A percentile compares a stretch with the other conserved stretches of the same genome.
These are phyloP conservation scores for Combretum micranthum DNA, from an alignment of 345 rosid genomes.

Conservation along the genomic window DNA sequence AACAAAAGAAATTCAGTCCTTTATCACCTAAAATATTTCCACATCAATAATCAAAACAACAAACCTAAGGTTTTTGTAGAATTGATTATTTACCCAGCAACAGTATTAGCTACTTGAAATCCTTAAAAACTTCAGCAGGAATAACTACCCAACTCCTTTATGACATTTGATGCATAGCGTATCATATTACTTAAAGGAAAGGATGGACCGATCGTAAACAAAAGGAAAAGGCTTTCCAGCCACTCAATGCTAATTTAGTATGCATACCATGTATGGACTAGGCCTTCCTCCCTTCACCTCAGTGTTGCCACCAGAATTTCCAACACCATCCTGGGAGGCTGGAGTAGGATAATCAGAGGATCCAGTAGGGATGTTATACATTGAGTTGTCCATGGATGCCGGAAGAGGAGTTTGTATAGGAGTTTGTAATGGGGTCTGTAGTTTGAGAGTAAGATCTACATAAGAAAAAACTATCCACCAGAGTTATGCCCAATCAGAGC, in stretches of 20 bases:
- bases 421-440: conserved; percentile 86
- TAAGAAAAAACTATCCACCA: conserved; percentile 5
- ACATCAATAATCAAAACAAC: too few species aligned
- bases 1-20: conserved; percentile 3
- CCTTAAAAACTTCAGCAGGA: too few species aligned
- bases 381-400: conserved; percentile 57
- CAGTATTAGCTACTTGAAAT: too few species aligned
- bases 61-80: too few species aligned
- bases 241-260: background rate
- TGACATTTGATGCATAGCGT: too few species aligned
- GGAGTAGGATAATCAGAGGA: conserved; percentile 83
- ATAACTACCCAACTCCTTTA: too few species aligned
- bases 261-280: conserved; percentile 70
- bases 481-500: background rate
- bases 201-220: too few species aligned
- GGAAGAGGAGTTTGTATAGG: conserved; percentile 79
- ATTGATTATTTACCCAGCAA: too few species aligned
- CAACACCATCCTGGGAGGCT: conserved; percentile 13
- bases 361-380: conserved; percentile 90
- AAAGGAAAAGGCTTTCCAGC: too few species aligned
- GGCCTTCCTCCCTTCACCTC: conserved; percentile 75
- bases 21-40: too few species aligned
- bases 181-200: too few species aligned
- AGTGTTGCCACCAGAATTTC: conserved; percentile 46
- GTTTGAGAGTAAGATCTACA: conserved; percentile 10